A percentile compares a stretch with the other conserved stretches of the same genome.
Conservation (phyloP, 129 eudicot genomes). For the Lactuca saligna region DNA sequence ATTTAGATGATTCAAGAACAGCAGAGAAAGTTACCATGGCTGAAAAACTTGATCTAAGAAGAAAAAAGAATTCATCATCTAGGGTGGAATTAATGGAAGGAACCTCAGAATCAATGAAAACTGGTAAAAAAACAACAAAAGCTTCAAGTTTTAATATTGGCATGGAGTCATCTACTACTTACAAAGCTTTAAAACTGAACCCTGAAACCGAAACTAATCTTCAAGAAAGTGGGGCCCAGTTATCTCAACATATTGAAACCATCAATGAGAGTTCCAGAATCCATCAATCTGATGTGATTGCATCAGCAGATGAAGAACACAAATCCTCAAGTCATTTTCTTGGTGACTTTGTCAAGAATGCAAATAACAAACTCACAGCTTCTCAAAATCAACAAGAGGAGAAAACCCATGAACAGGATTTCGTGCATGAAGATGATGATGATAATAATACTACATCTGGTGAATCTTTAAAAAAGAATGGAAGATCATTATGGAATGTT, state of each 20-base stretch:
- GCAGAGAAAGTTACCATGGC: conserved; percentile 27
- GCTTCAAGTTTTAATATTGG: conserved; percentile 37
- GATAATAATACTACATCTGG: background rate
- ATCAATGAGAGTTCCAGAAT: conserved; percentile 22
- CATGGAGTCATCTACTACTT: conserved; percentile 29
- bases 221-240: conserved; percentile 21
- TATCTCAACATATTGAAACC: conserved; percentile 23
- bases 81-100: conserved; percentile 29
- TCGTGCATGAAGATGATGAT: conserved; percentile 29
- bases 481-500: conserved; percentile 79
- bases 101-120: conserved; percentile 16
- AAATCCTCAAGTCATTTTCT: conserved; percentile 57
- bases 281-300: conserved; percentile 46
- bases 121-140: conserved; percentile 31
- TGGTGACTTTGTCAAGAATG: conserved; percentile 64
- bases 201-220: conserved; percentile 41
- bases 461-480: conserved; percentile 43
- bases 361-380: conserved; percentile 51
- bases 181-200: conserved; percentile 37
- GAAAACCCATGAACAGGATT: conserved; percentile 27
- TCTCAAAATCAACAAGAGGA: conserved; percentile 42
- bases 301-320: conserved; percentile 61
- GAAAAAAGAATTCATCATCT: conserved; percentile 23
- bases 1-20: conserved; percentile 16
- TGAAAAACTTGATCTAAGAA: conserved; percentile 14